Percentiles rank a stretch among this genome's conserved stretches.
Evolutionary conservation across 495 filamentous ascomycete genomes (phyloP).

Genomic region (Haplographium delicatum): DNA sequence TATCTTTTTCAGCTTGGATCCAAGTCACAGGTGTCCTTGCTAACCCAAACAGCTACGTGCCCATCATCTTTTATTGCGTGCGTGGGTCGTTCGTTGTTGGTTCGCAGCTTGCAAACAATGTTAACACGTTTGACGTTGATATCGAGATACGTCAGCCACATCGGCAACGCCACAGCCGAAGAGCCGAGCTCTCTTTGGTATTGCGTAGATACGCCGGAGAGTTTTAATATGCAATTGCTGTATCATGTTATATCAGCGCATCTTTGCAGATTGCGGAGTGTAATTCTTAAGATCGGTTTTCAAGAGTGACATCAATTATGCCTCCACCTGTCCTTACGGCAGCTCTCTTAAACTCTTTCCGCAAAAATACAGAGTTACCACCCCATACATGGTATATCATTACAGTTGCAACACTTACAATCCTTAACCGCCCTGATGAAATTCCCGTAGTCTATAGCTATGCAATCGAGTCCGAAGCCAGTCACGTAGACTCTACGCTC

Average conservation of each 20-base stretch:
- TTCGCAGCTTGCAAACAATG: neutral
- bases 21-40: slow-evolving; percentile 4
- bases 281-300: neutral
- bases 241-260: too few relatives aligned
- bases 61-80: slow-evolving; percentile 9
- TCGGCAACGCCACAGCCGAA: neutral
- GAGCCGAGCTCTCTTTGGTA: neutral
- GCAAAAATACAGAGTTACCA: slow-evolving; percentile 39
- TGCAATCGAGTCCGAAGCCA: slow-evolving; percentile 30
- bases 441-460: slow-evolving; percentile 42
- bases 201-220: too few relatives aligned
- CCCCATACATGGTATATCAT: slow-evolving; percentile 48
- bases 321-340: slow-evolving; percentile 27
- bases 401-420: slow-evolving; percentile 43
- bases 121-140: slow-evolving; percentile 1
- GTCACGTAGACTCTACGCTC: slow-evolving; percentile 21
- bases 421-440: slow-evolving; percentile 49
- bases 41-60: slow-evolving; percentile 1
- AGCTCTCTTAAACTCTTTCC: slow-evolving; percentile 40
- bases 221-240: too few relatives aligned
- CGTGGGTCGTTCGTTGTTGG: neutral
- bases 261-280: too few relatives aligned
- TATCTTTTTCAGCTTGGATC: slow-evolving; percentile 1
- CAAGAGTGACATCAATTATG: too few relatives aligned
- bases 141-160: neutral